Evolutionary conservation across 129 eudicot genomes (phyloP).

Genomic region (Rutidosis leptorrhynchoides): DNA sequence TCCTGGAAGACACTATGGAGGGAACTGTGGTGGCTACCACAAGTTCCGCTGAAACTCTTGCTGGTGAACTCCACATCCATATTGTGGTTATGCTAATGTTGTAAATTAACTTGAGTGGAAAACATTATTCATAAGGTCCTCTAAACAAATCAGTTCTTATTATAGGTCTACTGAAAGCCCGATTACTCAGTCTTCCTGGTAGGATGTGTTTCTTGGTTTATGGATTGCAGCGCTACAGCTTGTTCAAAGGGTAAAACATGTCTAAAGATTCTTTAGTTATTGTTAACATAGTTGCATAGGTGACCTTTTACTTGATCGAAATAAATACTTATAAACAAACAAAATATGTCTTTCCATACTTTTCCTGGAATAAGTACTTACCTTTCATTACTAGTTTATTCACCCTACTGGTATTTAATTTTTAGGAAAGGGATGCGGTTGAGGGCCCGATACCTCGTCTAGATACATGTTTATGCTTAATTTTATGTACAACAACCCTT

Average conservation of each 20-base stretch:
- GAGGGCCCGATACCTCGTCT: conserved; percentile 97
- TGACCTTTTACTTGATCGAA: not conserved
- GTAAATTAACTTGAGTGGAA: not conserved
- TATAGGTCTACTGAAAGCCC: conserved; percentile 81
- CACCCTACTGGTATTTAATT: not conserved
- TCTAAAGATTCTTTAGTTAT: not conserved
- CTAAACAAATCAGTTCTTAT: conserved; percentile 19
- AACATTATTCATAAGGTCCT: conserved; percentile 1
- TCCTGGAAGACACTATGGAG: conserved; percentile 90
- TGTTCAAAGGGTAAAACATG: conserved; percentile 87
- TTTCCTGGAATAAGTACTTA: not conserved
- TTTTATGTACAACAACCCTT: conserved; percentile 70
- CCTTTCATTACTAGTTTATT: not conserved
- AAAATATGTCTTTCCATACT: not conserved
- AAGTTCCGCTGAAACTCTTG: conserved; percentile 84
- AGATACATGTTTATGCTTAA: conserved; percentile 87
- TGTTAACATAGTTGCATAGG: not conserved
- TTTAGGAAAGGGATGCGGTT: conserved; percentile 75
- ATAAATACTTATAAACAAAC: not conserved
- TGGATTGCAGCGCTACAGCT: conserved; percentile 97
- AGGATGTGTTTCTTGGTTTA: conserved; percentile 80
- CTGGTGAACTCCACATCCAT: conserved; percentile 37
- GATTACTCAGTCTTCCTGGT: conserved; percentile 78
- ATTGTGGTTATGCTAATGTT: not conserved
- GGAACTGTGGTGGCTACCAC: conserved; percentile 71